These are phyloP conservation scores for Komagataella phaffii DNA, from an alignment of 805 yeast species.

Conservation along the genomic window DNA sequence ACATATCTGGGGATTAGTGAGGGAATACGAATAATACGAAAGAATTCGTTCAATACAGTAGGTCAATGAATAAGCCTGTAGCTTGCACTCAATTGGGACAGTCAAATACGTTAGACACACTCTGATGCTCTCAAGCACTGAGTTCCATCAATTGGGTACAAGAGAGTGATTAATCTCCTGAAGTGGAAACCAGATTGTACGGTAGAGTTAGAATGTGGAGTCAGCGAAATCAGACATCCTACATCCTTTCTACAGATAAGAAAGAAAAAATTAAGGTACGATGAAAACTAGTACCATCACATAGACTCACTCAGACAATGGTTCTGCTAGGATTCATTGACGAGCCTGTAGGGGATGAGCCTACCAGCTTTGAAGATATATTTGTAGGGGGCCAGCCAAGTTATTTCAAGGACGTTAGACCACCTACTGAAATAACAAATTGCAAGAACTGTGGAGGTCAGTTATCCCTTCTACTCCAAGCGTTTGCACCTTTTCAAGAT, in stretches of 20 bases:
- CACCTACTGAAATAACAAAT: slow-evolving; percentile 33
- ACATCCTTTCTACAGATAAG: background rate
- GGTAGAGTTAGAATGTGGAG: background rate
- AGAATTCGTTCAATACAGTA: too few relatives aligned
- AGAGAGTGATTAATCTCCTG: background rate
- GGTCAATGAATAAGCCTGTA: background rate
- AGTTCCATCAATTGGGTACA: background rate
- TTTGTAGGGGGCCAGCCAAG: slow-evolving; percentile 70
- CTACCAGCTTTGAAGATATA: slow-evolving; percentile 45
- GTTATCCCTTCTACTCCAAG: slow-evolving; percentile 64
- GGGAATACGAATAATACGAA: background rate
- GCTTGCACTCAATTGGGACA: background rate
- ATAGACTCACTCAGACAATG: slow-evolving; percentile 12
- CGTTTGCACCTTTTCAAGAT: slow-evolving; percentile 65
- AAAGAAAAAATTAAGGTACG: too few relatives aligned
- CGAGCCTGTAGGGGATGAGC: slow-evolving; percentile 35
- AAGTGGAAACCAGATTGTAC: background rate
- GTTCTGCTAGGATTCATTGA: slow-evolving; percentile 47
- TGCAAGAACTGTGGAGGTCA: slow-evolving; percentile 56
- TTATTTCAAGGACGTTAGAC: slow-evolving; percentile 36
- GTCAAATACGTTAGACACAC: background rate
- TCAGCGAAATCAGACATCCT: background rate
- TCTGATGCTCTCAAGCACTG: background rate
- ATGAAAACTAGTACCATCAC: background rate
- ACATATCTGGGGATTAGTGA: background rate